Evolutionary conservation across 2,329 filamentous ascomycete species (phyloP).

Genomic region (Exophiala xenobiotica): DNA sequence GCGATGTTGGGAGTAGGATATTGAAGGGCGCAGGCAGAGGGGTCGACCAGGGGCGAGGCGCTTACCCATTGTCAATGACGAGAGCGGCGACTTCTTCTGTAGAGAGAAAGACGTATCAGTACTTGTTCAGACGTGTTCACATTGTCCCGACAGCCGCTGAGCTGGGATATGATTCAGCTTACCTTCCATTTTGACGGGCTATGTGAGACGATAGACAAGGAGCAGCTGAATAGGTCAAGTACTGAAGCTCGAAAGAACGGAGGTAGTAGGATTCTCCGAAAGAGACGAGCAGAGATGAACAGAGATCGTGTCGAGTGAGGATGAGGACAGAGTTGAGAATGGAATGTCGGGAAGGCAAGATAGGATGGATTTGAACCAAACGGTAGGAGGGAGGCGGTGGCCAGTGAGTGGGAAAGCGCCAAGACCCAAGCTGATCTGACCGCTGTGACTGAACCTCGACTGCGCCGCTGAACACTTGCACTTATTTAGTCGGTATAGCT

Average conservation of each 20-base stretch:
- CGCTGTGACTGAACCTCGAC: conserved; percentile 8
- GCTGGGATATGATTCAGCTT: conserved; percentile 47
- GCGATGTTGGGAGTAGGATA: background rate
- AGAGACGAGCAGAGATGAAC: conserved; percentile 19
- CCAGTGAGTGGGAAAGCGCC: conserved; percentile 18
- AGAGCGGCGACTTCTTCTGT: conserved; percentile 99
- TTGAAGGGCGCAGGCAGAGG: conserved; percentile 16
- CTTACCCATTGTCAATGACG: conserved; percentile 99
- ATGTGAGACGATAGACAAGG: conserved; percentile 11
- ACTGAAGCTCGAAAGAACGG: conserved; percentile 13
- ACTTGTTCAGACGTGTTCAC: conserved; percentile 16
- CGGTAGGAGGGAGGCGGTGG: conserved; percentile 29
- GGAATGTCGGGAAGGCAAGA: conserved; percentile 24
- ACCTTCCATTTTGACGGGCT: conserved; percentile 62
- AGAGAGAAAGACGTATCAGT: conserved; percentile 46
- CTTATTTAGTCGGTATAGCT: background rate
- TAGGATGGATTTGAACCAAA: conserved; percentile 24
- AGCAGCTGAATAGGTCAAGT: conserved; percentile 4
- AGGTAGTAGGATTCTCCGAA: conserved; percentile 17
- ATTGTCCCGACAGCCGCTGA: conserved; percentile 15
- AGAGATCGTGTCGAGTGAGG: conserved; percentile 21
- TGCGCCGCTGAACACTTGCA: background rate
- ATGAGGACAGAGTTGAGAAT: conserved; percentile 22
- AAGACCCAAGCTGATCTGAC: conserved; percentile 16
- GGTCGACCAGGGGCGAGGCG: conserved; percentile 35